phyloP scores from a whole-genome alignment of 2,329 filamentous ascomycete genomes.

The Emmonsiellopsis sp. region DNA sequence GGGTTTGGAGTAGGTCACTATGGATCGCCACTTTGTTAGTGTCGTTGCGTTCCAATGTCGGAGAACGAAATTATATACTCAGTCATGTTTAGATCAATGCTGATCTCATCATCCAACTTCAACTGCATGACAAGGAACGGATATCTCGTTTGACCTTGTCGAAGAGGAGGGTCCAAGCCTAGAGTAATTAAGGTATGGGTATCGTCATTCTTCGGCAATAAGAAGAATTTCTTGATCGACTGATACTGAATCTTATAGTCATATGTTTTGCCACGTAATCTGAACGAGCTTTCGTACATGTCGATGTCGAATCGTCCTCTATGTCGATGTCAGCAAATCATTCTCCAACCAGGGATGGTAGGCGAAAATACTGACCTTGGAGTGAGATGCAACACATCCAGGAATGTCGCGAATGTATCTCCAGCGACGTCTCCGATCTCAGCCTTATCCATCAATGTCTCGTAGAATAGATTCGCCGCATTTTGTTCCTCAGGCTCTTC shows the following conservation, averaged over 20 bases:
- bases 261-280: constrained; percentile 95
- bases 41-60: neutral
- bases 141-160: constrained; percentile 95
- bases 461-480: constrained; percentile 94
- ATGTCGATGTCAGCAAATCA: constrained; percentile 14
- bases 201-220: constrained; percentile 97
- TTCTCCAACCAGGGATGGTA: neutral
- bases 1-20: constrained; percentile 63
- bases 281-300: constrained; percentile 97
- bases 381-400: constrained; percentile 93
- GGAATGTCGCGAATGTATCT: constrained; percentile 93
- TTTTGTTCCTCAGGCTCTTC: constrained; percentile 65
- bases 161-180: constrained; percentile 84
- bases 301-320: constrained; percentile 99
- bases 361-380: constrained; percentile 56
- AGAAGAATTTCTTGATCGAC: constrained; percentile 96
- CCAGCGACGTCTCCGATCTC: constrained; percentile 99
- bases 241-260: constrained; percentile 99
- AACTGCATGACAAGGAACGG: constrained; percentile 99
- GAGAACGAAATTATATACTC: constrained; percentile 40
- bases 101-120: constrained; percentile 95
- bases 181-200: constrained; percentile 91
- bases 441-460: constrained; percentile 94
- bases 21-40: neutral
- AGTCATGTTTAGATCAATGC: constrained; percentile 90